phyloP scores from a whole-genome alignment of 108 stramenopile species.

The Cyclotella atomus region DNA sequence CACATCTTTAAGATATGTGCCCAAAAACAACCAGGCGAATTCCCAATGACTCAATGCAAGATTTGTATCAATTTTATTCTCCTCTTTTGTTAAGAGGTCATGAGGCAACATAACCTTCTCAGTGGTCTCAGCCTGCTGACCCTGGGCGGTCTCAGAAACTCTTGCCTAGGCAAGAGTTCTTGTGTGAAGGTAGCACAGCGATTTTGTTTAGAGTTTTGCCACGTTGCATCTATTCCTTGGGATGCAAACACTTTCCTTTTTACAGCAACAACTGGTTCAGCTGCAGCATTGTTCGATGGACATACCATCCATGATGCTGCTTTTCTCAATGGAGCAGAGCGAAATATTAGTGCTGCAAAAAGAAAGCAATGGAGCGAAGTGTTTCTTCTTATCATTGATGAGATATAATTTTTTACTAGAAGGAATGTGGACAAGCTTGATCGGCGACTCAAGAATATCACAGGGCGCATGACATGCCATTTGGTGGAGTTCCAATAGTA shows the following conservation, averaged over 20 bases:
- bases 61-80: too few relatives aligned
- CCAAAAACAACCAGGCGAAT: too few relatives aligned
- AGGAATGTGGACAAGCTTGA: background rate
- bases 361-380: slow-evolving; percentile 6
- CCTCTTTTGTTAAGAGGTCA: too few relatives aligned
- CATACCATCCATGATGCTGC: slow-evolving; percentile 5
- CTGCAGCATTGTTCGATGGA: slow-evolving; percentile 15
- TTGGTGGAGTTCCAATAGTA: slow-evolving; percentile 11
- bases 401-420: slow-evolving; percentile 15
- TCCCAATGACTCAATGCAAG: too few relatives aligned
- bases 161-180: slow-evolving; percentile 26
- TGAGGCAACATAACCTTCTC: too few relatives aligned
- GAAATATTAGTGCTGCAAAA: background rate
- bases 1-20: too few relatives aligned
- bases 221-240: slow-evolving; percentile 2
- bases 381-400: slow-evolving; percentile 23
- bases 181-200: slow-evolving; percentile 17
- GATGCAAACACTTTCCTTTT: slow-evolving; percentile 11
- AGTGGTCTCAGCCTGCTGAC: too few relatives aligned
- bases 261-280: slow-evolving; percentile 21
- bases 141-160: too few relatives aligned
- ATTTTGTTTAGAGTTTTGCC: slow-evolving; percentile 31
- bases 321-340: background rate
- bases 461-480: background rate
- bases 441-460: slow-evolving; percentile 7